Percentiles rank a stretch among this genome's conserved stretches.
These are phyloP conservation scores for Capsicum rhomboideum DNA, from an alignment of 257 asterid genomes.

Conservation along the genomic window DNA sequence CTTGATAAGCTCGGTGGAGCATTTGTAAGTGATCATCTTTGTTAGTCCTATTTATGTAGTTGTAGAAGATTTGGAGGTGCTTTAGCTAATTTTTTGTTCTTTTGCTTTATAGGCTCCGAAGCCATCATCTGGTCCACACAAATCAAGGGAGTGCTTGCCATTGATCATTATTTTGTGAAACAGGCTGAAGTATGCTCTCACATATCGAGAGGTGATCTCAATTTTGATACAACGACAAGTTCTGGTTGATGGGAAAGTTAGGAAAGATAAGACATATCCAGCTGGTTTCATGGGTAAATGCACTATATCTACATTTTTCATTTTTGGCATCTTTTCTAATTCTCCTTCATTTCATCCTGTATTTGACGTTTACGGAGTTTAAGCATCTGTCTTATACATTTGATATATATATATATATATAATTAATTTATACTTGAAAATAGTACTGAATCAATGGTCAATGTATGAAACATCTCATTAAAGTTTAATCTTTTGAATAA, in stretches of 20 bases:
- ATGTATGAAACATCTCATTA: no score
- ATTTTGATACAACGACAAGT: constrained; percentile 22
- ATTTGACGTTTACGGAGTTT: no score
- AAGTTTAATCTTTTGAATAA: no score
- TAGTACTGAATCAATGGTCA: no score
- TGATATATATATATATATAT: no score
- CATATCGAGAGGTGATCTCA: constrained; percentile 19
- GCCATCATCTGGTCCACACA: constrained; percentile 32
- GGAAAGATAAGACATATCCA: constrained; percentile 18
- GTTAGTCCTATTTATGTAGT: no score
- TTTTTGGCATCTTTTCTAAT: no score
- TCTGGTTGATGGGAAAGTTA: constrained; percentile 14
- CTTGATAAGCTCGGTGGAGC: constrained; percentile 37
- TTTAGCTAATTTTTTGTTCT: background rate
- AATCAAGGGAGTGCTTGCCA: constrained; percentile 32
- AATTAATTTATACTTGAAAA: background rate
- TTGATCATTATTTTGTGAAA: constrained; percentile 21
- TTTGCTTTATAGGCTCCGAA: constrained; percentile 18
- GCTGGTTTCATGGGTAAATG: constrained; percentile 25
- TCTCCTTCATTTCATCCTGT: no score
- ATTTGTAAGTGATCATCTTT: constrained; percentile 15
- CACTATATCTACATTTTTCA: no score
- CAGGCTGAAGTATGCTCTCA: constrained; percentile 23
- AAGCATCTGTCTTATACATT: no score
- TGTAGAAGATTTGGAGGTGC: no score